Percentiles rank a stretch among this genome's conserved stretches.
Conservation (phyloP, 1,284 basidiomycete genomes). For the Exobasidium rhododendri region DNA sequence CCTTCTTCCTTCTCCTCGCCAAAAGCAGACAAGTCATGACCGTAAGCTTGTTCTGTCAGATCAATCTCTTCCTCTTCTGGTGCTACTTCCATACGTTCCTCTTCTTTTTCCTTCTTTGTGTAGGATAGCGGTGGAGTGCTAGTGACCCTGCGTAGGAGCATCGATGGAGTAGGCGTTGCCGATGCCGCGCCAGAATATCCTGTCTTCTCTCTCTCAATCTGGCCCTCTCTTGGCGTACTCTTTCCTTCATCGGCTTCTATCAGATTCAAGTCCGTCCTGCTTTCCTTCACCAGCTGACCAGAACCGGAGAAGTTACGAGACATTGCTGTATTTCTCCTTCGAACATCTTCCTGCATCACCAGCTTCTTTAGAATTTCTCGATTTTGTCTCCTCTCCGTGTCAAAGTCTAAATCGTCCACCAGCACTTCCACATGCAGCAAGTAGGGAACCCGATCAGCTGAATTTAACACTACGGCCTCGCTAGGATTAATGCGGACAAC, state of each 20-base stretch:
- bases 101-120: neutral
- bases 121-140: neutral
- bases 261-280: neutral
- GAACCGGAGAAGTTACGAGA: slow-evolving; percentile 12
- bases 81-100: neutral
- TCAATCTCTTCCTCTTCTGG: slow-evolving; percentile 43
- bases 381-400: slow-evolving; percentile 77
- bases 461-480: slow-evolving; percentile 96
- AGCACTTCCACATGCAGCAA: slow-evolving; percentile 89
- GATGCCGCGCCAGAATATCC: neutral
- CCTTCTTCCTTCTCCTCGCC: slow-evolving; percentile 32
- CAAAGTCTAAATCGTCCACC: slow-evolving; percentile 87
- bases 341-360: slow-evolving; percentile 66
- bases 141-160: neutral
- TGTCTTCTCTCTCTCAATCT: neutral
- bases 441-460: slow-evolving; percentile 92
- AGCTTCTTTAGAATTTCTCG: slow-evolving; percentile 76
- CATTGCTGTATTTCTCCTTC: slow-evolving; percentile 45
- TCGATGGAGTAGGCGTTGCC: neutral
- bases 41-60: slow-evolving; percentile 51
- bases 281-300: neutral
- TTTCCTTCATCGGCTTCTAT: neutral
- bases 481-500: slow-evolving; percentile 96
- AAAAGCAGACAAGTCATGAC: slow-evolving; percentile 45
- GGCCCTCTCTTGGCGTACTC: neutral